Percentiles rank a stretch among this genome's conserved stretches.
phyloP scores from a whole-genome alignment of 768 basidiomycete species.

The Mycena venus region DNA sequence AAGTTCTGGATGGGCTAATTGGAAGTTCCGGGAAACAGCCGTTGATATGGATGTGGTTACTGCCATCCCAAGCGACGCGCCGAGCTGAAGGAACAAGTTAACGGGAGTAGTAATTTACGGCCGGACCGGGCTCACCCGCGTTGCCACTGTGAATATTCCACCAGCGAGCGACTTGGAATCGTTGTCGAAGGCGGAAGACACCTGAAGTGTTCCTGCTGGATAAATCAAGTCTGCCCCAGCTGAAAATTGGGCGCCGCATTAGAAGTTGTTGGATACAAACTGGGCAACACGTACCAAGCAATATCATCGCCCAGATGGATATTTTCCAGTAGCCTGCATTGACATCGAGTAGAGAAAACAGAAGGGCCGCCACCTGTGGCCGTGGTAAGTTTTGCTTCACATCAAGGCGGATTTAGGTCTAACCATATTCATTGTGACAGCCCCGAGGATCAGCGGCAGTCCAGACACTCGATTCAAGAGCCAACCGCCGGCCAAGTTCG shows the following conservation, averaged over 20 bases:
- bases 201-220: conserved; percentile 44
- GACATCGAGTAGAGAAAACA: conserved; percentile 2
- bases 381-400: neutral
- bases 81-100: neutral
- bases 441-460: neutral
- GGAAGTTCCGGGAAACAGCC: neutral
- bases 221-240: conserved; percentile 44
- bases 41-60: conserved; percentile 1
- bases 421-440: neutral
- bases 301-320: neutral
- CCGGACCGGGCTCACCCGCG: conserved; percentile 31
- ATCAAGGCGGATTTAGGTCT: neutral
- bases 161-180: conserved; percentile 48
- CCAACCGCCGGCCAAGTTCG: neutral
- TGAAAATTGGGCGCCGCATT: neutral
- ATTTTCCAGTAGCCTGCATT: neutral
- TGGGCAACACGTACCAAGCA: neutral
- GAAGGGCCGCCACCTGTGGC: neutral
- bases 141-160: conserved; percentile 48
- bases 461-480: neutral
- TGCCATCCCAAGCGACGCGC: neutral
- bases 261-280: neutral
- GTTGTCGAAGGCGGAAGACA: conserved; percentile 42
- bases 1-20: neutral
- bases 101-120: neutral